Base-by-base conservation (phyloP, 495 filamentous ascomycete genomes). In the Xylaria telfairii region DNA sequence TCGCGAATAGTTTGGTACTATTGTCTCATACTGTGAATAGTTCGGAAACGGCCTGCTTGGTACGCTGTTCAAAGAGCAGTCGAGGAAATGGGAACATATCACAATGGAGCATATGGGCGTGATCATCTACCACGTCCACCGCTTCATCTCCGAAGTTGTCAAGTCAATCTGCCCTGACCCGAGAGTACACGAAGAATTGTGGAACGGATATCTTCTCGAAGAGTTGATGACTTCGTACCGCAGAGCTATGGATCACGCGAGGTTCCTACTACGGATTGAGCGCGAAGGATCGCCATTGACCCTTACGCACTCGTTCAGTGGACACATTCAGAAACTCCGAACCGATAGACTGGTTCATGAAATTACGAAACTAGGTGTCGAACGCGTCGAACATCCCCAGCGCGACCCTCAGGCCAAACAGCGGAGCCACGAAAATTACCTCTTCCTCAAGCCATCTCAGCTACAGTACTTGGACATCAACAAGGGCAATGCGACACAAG, bases 21-120 rank as follows among this genome's bases (percentile, higher is more conserved):
- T 66, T 3, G 28, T 60, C 68, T 72, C 7, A 69, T 51, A 19
- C 56, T 42, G 19, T 54, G 28, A 34, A 56, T 51, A 81, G 78
- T 70, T 87, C 72, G 79, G 83, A 37, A 49, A 72, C 4, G 64
- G 77, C 0, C 57, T 91, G 0, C 72, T 88, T 8, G 74, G 79
- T 0, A 83, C 71, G 10, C 76, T 85, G 3, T 87, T 89, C 76
- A 84, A 82, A 39, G 81, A 87, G 44, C 88, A 91, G 71, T 86
- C 87, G 0, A 72, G 56, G 5, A 89, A 88, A 37, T 91, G 87
- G 89, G 71, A 79, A 0, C 41, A 32, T 1, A 76, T 91, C 8
- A 83, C 86, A 0, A 41, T 79, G 9, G 78, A 76, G 0, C 86
- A 89, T 66, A 78, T 88, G n/a, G 82, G 78, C 49, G 73, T 81